Evolutionary conservation across 2,329 filamentous ascomycete species (phyloP).

Genomic region (Aspergillus tanneri): DNA sequence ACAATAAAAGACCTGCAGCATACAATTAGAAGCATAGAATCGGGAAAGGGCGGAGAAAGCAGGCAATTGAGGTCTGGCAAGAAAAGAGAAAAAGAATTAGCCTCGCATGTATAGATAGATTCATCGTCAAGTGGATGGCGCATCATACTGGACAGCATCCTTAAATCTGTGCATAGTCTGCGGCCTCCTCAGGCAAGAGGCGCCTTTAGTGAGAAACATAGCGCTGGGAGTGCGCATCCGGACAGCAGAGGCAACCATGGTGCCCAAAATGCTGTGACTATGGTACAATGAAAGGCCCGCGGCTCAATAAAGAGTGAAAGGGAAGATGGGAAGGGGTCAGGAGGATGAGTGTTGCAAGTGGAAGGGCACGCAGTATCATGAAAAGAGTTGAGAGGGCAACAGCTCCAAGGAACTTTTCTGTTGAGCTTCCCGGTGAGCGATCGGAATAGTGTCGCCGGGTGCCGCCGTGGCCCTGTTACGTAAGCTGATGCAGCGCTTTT

Average conservation of each 20-base stretch:
- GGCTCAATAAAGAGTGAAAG: slow-evolving; percentile 20
- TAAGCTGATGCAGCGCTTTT: slow-evolving; percentile 22
- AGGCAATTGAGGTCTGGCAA: slow-evolving; percentile 46
- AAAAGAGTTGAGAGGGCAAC: slow-evolving; percentile 30
- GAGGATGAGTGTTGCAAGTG: slow-evolving; percentile 23
- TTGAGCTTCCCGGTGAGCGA: slow-evolving; percentile 44
- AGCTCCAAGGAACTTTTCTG: slow-evolving; percentile 40
- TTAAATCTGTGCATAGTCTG: slow-evolving; percentile 46
- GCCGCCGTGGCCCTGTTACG: slow-evolving; percentile 18
- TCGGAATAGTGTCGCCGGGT: slow-evolving; percentile 33
- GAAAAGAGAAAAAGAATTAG: slow-evolving; percentile 21
- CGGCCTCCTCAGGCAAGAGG: slow-evolving; percentile 47
- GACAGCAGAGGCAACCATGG: slow-evolving; percentile 56
- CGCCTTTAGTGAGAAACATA: slow-evolving; percentile 43
- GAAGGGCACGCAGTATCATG: slow-evolving; percentile 28
- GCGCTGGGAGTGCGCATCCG: slow-evolving; percentile 47
- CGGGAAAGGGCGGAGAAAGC: slow-evolving; percentile 61
- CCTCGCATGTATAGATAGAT: slow-evolving; percentile 1
- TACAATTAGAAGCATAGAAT: slow-evolving; percentile 70
- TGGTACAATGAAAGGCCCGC: slow-evolving; percentile 26
- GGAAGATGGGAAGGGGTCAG: slow-evolving; percentile 18
- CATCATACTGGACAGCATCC: slow-evolving; percentile 42
- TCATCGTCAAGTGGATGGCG: slow-evolving; percentile 1
- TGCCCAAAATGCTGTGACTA: slow-evolving; percentile 35
- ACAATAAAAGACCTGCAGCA: slow-evolving; percentile 24